Base-by-base conservation (phyloP, 108 stramenopile genomes). In the Mayamaea pseudoterrestris region DNA sequence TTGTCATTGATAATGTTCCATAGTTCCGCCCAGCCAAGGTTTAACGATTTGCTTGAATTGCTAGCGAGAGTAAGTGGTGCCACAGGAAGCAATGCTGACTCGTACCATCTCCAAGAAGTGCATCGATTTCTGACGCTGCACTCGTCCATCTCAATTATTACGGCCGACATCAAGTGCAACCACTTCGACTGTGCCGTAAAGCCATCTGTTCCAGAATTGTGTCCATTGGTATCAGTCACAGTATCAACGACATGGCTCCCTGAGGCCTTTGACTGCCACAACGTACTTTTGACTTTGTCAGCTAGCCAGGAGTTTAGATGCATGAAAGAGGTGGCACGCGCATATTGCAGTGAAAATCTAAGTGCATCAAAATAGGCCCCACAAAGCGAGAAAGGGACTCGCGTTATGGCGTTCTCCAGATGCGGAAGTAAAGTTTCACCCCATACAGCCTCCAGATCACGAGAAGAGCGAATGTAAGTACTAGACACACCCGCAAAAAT, bases 171-270 rank as follows among this genome's bases (percentile, higher is more conserved):
- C 18, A 93, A 47, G 30, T 83, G 76, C 13, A 93, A 57, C 80
- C 83, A 88, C 57, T 88, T 93, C 14, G 79, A 76, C 47, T 88
- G 85, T 13, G 65, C 46, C 0, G 83, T 72, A 59, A 93, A 93
- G 17, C 90, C 74, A 22, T 90, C 89, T 5, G 71, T 64, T 16
- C 68, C 64, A 56, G 56, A 53, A 11, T 41, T 44, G 25, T 57
- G 27, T 9, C 52, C 62, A 11, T 56, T 50, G 35, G 53, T 54
- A n/a, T 53, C 13, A 42, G 37, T 7, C 50, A 32, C 12, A 30
- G 26, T 12, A n/a, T n/a, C n/a, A 25, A 30, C 26, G 57, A 53
- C 18, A 32, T 59, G 21, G 23, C 58, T 18, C 44, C 62, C 29
- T 40, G n/a, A n/a, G 32, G 3, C 29, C 25, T 55, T 48, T 2